Conservation (phyloP, 192 early-diverging fungal species). For the Cetraspora pellucida region DNA sequence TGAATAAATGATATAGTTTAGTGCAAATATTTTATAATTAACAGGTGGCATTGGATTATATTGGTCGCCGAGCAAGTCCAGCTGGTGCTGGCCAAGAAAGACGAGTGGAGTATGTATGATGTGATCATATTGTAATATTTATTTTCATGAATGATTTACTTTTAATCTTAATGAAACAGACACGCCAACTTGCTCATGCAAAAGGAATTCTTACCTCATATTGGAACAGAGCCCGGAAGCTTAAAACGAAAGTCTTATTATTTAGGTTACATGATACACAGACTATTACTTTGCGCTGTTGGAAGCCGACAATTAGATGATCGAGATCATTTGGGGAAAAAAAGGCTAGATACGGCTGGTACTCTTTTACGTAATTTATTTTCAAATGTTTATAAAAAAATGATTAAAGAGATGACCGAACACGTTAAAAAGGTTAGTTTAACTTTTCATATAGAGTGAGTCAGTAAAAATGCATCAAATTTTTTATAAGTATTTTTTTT, state of each 20-base stretch:
- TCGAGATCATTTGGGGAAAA: slow-evolving; percentile 99
- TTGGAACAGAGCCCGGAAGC: slow-evolving; percentile 80
- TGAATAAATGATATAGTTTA: background rate
- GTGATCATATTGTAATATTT: background rate
- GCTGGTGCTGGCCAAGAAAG: slow-evolving; percentile 82
- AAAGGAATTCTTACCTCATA: slow-evolving; percentile 96
- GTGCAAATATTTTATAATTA: background rate
- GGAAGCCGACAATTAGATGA: slow-evolving; percentile 93
- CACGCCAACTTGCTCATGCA: slow-evolving; percentile 91
- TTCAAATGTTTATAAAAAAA: slow-evolving; percentile 84
- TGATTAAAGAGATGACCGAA: slow-evolving; percentile 85
- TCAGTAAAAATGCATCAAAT: no score
- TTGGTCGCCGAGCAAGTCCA: slow-evolving; percentile 88
- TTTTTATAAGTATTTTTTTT: background rate
- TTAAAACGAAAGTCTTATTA: slow-evolving; percentile 96
- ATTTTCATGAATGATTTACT: background rate
- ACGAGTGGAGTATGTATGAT: slow-evolving; percentile 71
- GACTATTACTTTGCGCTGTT: slow-evolving; percentile 82
- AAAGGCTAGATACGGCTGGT: slow-evolving; percentile 96
- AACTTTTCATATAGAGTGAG: background rate
- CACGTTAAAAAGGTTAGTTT: slow-evolving; percentile 78
- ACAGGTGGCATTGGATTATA: slow-evolving; percentile 53
- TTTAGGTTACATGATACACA: slow-evolving; percentile 99
- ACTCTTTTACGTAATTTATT: slow-evolving; percentile 90
- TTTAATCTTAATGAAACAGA: slow-evolving; percentile 31